phyloP scores from a whole-genome alignment of 2,329 filamentous ascomycete species.

The Dactylellina haptotyla region DNA sequence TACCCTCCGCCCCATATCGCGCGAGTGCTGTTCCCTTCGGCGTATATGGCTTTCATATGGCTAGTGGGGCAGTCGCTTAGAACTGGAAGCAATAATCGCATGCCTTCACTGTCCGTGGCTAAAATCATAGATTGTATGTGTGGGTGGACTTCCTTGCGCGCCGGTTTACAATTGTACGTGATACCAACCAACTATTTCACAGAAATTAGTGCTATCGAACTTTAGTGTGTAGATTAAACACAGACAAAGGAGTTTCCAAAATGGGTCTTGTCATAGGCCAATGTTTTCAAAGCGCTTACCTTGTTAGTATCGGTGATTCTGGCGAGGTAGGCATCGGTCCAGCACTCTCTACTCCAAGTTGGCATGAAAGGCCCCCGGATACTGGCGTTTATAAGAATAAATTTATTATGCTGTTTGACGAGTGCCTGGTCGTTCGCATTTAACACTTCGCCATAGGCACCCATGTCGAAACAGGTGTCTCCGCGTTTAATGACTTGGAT shows the following conservation, averaged over 20 bases:
- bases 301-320: conserved; percentile 59
- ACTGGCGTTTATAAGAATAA: conserved; percentile 61
- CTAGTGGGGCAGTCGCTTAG: conserved; percentile 12
- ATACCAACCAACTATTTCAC: conserved; percentile 61
- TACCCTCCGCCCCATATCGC: conserved; percentile 21
- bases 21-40: conserved; percentile 27
- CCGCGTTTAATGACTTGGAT: conserved; percentile 59
- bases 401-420: conserved; percentile 61
- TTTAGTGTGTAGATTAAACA: no score
- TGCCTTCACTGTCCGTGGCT: conserved; percentile 62
- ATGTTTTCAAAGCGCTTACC: conserved; percentile 54
- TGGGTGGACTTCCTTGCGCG: conserved; percentile 31
- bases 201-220: not conserved
- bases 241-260: no score
- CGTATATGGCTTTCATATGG: conserved; percentile 24
- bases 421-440: conserved; percentile 57
- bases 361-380: conserved; percentile 62
- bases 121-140: conserved; percentile 62
- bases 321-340: conserved; percentile 60
- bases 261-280: no score
- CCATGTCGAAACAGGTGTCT: conserved; percentile 61
- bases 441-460: conserved; percentile 61
- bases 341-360: conserved; percentile 60
- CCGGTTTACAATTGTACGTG: conserved; percentile 60
- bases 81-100: conserved; percentile 60